Evolutionary conservation across 2,329 filamentous ascomycete genomes (phyloP).

Genomic region (Penicillium nordicum): DNA sequence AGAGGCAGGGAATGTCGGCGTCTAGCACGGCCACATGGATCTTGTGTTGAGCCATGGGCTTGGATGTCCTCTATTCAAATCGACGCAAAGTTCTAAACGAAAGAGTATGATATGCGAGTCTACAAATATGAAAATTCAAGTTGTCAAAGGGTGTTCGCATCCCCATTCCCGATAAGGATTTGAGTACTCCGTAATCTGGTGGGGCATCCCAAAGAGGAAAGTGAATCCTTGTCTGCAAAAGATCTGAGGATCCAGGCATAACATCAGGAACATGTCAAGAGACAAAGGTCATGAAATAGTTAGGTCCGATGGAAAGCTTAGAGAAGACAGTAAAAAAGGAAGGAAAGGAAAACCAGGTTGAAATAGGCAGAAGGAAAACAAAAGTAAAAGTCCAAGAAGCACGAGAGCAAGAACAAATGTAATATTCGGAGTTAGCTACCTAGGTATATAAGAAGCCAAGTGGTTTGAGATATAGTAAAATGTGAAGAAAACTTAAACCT

Average conservation of each 20-base stretch:
- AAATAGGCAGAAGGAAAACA: background rate
- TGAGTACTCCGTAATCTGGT: constrained; percentile 14
- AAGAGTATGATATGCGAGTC: background rate
- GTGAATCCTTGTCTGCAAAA: constrained; percentile 12
- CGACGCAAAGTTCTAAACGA: background rate
- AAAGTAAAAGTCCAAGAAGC: too few species aligned
- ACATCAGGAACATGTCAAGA: background rate
- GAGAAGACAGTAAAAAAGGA: background rate
- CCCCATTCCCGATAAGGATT: constrained; percentile 18
- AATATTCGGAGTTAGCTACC: background rate
- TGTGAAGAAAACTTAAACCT: background rate
- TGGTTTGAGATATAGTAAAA: background rate
- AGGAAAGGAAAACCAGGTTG: background rate
- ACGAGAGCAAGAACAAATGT: background rate
- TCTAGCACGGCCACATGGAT: constrained; percentile 39
- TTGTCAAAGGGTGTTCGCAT: constrained; percentile 14
- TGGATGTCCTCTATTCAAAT: background rate
- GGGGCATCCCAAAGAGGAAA: constrained; percentile 19
- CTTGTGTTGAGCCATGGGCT: constrained; percentile 14
- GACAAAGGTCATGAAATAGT: background rate
- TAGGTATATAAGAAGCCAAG: too few species aligned
- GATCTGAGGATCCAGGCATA: background rate
- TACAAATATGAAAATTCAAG: background rate
- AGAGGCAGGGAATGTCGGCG: constrained; percentile 34
- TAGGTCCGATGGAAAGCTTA: background rate